Conservation (phyloP, 108 stramenopile species). For the Bacterosira constricta region DNA sequence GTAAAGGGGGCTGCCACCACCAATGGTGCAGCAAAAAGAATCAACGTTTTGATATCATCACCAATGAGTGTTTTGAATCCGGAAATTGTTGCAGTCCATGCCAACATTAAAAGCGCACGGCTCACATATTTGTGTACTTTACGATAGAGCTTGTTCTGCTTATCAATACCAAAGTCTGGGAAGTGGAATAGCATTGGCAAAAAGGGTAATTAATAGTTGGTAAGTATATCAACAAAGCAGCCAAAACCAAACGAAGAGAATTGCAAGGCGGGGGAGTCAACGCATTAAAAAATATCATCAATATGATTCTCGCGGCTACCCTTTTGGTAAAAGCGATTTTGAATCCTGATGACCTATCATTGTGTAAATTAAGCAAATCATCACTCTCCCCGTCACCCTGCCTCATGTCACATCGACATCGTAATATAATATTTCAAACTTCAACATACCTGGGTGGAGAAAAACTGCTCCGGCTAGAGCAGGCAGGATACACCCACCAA, state of each 20-base stretch:
- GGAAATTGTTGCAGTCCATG: constrained; percentile 65
- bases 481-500: constrained; percentile 45
- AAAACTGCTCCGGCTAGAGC: constrained; percentile 72
- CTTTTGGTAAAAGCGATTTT: constrained; percentile 7
- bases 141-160: constrained; percentile 73
- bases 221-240: background rate
- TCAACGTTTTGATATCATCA: constrained; percentile 45
- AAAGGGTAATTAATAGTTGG: background rate
- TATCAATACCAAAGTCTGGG: constrained; percentile 82
- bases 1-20: constrained; percentile 63
- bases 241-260: background rate
- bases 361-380: constrained; percentile 14
- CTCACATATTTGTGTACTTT: constrained; percentile 63
- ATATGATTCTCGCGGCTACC: constrained; percentile 8
- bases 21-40: constrained; percentile 64
- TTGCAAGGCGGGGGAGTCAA: background rate
- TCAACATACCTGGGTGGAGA: too few relatives aligned
- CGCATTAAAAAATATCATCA: constrained; percentile 10
- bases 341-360: constrained; percentile 34
- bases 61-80: constrained; percentile 66
- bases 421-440: too few relatives aligned
- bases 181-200: background rate
- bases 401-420: too few relatives aligned
- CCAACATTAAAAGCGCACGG: constrained; percentile 48
- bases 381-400: constrained; percentile 13